Base-by-base conservation (phyloP, 768 basidiomycete genomes). In the Fistulinella prunicolor region DNA sequence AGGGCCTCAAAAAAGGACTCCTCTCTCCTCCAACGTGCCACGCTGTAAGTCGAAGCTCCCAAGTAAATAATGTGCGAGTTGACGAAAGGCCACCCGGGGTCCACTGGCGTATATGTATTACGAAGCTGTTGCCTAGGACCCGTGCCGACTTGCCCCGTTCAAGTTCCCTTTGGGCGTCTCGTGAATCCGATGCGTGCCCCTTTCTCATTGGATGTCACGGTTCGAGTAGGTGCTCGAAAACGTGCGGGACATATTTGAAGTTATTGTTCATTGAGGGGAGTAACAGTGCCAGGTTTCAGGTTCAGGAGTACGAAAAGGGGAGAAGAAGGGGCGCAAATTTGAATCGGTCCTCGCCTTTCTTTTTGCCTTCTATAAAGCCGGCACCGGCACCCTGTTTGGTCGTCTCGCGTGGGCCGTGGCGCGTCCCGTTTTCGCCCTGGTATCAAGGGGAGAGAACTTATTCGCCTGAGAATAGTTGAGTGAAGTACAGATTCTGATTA, bases 381-480 rank as follows among this genome's bases (percentile, higher is more conserved):
- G 40, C 12, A 26, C 43, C 32, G 7, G 13, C 13, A 10, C 30
- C n/a, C n/a, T n/a, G 30, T 9, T 14, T 14, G 30, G 13, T 14
- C n/a, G n/a, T n/a, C n/a, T n/a, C n/a, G n/a, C n/a, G n/a, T n/a
- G n/a, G 30, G 7, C 9, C 13, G 30, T 32, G 13, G 9, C 7
- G 13, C 30, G 22, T n/a, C 23, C 40, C 34, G 23, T 26, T 19
- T 38, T 38, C 7, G 9, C 17, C 57, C 9, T 23, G 30, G 37
- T 20, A 47, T 45, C 32, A 54, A 39, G 38, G 47, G 32, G 55
- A 38, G 12, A 17, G 37, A 13, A 20, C 42, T 35, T 45, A 32
- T 53, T 39, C 17, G 39, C 53, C 51, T 56, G 60, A 47, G 60
- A 53, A 57, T 19, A 37, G 24, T 12, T 14, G 38, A 39, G 36